Percentiles rank a stretch among this genome's conserved stretches.
These are phyloP conservation scores for Anaeramoeba flamelloides DNA, from an alignment of 78 protist species.

Conservation along the genomic window DNA sequence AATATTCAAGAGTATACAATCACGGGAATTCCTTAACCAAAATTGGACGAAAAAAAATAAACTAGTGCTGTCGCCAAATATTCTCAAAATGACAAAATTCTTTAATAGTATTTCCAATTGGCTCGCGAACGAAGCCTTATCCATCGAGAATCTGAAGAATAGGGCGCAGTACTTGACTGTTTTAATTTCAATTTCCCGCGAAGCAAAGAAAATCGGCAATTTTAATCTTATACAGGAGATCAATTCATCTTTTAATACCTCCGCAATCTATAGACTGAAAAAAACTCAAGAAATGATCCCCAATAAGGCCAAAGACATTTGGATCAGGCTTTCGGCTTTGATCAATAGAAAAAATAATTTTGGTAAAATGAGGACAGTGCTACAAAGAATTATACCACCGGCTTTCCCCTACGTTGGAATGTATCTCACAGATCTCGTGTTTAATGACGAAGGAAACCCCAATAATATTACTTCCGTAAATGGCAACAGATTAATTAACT, in stretches of 20 bases:
- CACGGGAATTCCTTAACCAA: background rate
- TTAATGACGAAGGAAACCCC: background rate
- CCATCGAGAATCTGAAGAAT: background rate
- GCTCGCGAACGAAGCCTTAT: background rate
- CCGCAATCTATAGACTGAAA: background rate
- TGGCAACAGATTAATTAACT: background rate
- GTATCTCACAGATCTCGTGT: background rate
- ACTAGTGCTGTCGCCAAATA: background rate
- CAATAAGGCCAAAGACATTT: background rate
- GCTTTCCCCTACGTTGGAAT: background rate
- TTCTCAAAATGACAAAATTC: background rate
- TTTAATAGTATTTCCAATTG: background rate
- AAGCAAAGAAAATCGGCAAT: background rate
- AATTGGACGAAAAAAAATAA: background rate
- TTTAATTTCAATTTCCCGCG: background rate
- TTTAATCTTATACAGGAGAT: background rate
- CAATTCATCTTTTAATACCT: background rate
- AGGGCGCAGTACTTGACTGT: background rate
- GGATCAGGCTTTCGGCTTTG: background rate
- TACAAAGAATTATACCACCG: background rate
- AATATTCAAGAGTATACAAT: background rate
- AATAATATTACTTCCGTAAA: background rate
- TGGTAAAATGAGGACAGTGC: background rate
- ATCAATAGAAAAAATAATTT: background rate
- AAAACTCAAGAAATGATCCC: background rate